Conservation (phyloP, 225 moss, liverwort and hornwort genomes). For the Asterella californica region DNA sequence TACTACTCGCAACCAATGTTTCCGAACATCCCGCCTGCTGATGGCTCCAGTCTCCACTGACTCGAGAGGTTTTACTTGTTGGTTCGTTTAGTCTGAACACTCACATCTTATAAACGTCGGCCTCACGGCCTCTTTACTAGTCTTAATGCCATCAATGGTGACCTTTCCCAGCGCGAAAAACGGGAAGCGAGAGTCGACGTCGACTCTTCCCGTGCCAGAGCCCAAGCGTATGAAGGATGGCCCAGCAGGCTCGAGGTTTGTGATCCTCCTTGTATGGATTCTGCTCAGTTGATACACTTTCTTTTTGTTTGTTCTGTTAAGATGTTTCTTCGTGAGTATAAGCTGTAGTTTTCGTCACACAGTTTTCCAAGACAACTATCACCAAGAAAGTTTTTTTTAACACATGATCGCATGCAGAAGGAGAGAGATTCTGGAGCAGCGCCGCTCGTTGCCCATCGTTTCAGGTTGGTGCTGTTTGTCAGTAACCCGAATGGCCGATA, state of each 20-base stretch:
- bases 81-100: too few species aligned
- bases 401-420: conserved; percentile 7
- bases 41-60: too few species aligned
- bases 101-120: background rate
- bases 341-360: background rate
- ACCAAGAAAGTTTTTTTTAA: background rate
- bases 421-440: conserved; percentile 56
- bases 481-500: background rate
- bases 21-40: too few species aligned
- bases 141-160: conserved; percentile 34
- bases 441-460: conserved; percentile 72
- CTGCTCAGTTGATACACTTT: background rate
- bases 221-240: conserved; percentile 26
- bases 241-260: conserved; percentile 14
- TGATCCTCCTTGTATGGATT: background rate
- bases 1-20: too few species aligned
- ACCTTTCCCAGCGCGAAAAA: conserved; percentile 14
- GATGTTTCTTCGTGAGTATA: background rate
- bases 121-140: background rate
- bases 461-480: conserved; percentile 43
- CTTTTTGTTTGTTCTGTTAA: background rate
- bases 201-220: background rate
- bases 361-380: background rate
- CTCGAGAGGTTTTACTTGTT: too few species aligned
- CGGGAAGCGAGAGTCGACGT: conserved; percentile 15